These are phyloP conservation scores for Moricandia moricandioides DNA, from an alignment of 345 rosid genomes.

Conservation along the genomic window DNA sequence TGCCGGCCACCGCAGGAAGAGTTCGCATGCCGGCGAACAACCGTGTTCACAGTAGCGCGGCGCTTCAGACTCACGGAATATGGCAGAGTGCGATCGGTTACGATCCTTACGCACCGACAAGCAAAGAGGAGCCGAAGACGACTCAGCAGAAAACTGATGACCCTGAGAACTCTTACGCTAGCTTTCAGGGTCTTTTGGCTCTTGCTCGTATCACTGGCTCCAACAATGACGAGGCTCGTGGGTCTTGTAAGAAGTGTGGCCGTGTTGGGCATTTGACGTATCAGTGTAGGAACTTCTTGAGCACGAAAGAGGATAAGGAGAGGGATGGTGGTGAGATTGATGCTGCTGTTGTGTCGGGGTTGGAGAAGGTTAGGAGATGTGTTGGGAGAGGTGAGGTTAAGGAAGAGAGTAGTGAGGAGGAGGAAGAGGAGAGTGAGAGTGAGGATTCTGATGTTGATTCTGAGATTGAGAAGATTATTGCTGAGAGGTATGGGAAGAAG, in stretches of 20 bases:
- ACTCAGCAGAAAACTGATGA: constrained; percentile 41
- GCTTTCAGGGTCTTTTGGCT: constrained; percentile 78
- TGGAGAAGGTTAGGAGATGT: constrained; percentile 69
- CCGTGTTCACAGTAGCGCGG: constrained; percentile 98
- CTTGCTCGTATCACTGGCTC: constrained; percentile 81
- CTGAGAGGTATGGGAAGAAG: constrained; percentile 72
- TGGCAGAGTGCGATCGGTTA: constrained; percentile 98
- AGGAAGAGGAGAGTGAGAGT: constrained; percentile 76
- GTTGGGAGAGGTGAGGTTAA: constrained; percentile 45
- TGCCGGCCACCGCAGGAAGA: constrained; percentile 99
- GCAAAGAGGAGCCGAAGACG: constrained; percentile 67
- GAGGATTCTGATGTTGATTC: constrained; percentile 81
- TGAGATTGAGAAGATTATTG: constrained; percentile 89
- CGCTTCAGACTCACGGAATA: constrained; percentile 93
- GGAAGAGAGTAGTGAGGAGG: constrained; percentile 61
- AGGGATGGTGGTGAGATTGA: constrained; percentile 51
- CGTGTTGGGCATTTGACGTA: constrained; percentile 90
- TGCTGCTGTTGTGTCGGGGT: constrained; percentile 62
- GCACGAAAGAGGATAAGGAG: constrained; percentile 76
- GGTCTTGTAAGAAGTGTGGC: constrained; percentile 86
- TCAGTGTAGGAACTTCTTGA: constrained; percentile 86
- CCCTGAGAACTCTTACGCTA: constrained; percentile 71
- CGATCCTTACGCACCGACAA: constrained; percentile 87
- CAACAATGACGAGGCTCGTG: constrained; percentile 83
- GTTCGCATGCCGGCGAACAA: constrained; percentile 99